Evolutionary conservation across 2,329 filamentous ascomycete species (phyloP).

Genomic region (Verticillium dahliae): DNA sequence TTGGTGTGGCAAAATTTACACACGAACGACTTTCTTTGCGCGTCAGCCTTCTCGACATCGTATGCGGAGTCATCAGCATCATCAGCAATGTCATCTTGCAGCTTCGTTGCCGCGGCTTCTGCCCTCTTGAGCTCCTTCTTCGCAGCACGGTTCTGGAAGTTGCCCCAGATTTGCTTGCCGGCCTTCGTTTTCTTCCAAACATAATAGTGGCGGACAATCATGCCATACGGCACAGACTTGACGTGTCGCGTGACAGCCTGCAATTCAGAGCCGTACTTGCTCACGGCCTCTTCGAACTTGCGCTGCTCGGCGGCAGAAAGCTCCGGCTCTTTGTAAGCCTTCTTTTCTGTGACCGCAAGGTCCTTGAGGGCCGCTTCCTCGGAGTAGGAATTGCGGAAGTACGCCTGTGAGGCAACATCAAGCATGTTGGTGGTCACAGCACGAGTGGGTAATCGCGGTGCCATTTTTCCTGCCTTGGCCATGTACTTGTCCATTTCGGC

Average conservation of each 20-base stretch:
- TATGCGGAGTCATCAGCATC: conserved; percentile 93
- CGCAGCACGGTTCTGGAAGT: conserved; percentile 78
- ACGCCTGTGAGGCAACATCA: conserved; percentile 71
- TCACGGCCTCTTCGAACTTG: conserved; percentile 85
- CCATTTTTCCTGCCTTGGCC: conserved; percentile 57
- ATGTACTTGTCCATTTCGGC: conserved; percentile 64
- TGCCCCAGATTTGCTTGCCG: conserved; percentile 85
- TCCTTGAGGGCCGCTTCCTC: conserved; percentile 62
- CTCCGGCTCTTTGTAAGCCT: conserved; percentile 78
- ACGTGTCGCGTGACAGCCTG: conserved; percentile 78
- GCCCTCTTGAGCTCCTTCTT: conserved; percentile 78
- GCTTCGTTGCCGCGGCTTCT: conserved; percentile 64
- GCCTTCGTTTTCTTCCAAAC: conserved; percentile 93
- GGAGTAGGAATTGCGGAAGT: conserved; percentile 68
- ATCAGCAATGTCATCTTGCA: conserved; percentile 89
- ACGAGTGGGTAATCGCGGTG: conserved; percentile 62
- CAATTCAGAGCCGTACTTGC: conserved; percentile 87
- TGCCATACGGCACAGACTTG: conserved; percentile 70
- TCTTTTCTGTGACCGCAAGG: conserved; percentile 61
- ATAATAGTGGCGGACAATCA: conserved; percentile 91
- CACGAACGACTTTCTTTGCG: conserved; percentile 75
- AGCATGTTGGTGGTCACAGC: conserved; percentile 78
- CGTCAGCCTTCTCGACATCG: conserved; percentile 75
- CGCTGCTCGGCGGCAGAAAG: conserved; percentile 73
- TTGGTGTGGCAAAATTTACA: conserved; percentile 90